These are phyloP conservation scores for Blattamonas nauphoetae DNA, from an alignment of 78 protist genomes.

Conservation along the genomic window DNA sequence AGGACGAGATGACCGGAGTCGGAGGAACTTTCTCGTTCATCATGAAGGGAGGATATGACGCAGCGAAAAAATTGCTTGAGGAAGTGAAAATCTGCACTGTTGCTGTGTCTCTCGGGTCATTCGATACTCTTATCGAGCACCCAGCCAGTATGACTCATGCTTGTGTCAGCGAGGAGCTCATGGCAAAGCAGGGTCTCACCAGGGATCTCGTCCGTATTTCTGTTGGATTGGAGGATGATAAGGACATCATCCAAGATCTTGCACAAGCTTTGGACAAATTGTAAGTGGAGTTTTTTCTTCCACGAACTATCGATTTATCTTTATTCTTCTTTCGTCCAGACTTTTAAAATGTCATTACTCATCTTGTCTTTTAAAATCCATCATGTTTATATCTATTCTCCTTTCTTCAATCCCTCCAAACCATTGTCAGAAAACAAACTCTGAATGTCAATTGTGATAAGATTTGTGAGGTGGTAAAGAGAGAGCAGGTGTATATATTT, in stretches of 20 bases:
- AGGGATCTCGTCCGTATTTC: constrained; percentile 22
- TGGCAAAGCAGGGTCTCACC: neutral
- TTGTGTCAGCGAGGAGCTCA: constrained; percentile 44
- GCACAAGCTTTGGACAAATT: constrained; percentile 14
- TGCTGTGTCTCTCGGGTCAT: neutral
- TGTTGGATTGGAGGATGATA: constrained; percentile 23
- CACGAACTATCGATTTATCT: no score
- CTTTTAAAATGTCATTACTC: no score
- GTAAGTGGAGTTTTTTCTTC: no score
- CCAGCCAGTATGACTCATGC: constrained; percentile 69
- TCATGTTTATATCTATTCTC: no score
- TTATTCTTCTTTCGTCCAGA: no score
- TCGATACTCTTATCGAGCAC: neutral
- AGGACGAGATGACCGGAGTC: constrained; percentile 50
- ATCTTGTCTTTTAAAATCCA: no score
- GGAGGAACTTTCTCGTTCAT: constrained; percentile 15
- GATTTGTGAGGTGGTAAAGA: no score
- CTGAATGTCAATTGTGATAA: no score
- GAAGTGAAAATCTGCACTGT: neutral
- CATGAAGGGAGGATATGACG: constrained; percentile 22
- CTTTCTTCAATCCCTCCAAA: no score
- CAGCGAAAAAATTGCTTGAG: neutral
- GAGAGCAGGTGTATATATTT: no score
- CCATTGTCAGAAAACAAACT: no score
- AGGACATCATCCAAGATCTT: constrained; percentile 20